These are phyloP conservation scores for Podaxis sp. DNA, from an alignment of 768 basidiomycete species.

Conservation along the genomic window DNA sequence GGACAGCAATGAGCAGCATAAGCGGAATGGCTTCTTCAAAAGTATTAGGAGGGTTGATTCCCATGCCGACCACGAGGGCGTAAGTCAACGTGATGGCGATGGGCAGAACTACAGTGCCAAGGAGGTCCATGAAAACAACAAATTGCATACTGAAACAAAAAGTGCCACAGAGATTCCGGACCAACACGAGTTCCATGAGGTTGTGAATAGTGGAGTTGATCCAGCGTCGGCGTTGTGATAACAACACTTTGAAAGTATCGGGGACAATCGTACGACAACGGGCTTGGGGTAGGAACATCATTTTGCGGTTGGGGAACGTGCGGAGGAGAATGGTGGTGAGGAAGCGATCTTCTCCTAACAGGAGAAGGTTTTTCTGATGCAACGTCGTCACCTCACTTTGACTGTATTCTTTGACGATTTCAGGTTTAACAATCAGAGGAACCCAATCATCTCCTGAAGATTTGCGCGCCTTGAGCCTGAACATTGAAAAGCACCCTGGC, in stretches of 20 bases:
- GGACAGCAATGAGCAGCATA: conserved; percentile 82
- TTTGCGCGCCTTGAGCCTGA: conserved; percentile 92
- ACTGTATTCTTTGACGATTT: conserved; percentile 96
- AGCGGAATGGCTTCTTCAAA: conserved; percentile 96
- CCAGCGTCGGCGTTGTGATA: conserved; percentile 98
- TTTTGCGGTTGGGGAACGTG: conserved; percentile 97
- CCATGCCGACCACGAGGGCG: conserved; percentile 79
- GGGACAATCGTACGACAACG: conserved; percentile 94
- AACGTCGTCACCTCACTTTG: conserved; percentile 91
- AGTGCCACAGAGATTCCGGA: conserved; percentile 95
- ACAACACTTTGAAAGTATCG: conserved; percentile 88
- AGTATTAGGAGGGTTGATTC: conserved; percentile 73
- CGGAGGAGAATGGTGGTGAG: conserved; percentile 94
- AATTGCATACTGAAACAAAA: conserved; percentile 99
- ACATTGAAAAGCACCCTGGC: conserved; percentile 99
- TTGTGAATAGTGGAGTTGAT: conserved; percentile 99
- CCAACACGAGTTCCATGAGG: conserved; percentile 97
- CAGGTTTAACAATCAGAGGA: conserved; percentile 93
- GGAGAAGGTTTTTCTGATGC: conserved; percentile 95
- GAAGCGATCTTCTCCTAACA: conserved; percentile 99
- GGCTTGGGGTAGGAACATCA: conserved; percentile 99
- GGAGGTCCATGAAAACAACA: conserved; percentile 95
- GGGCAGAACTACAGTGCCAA: conserved; percentile 90
- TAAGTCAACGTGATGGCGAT: conserved; percentile 93
- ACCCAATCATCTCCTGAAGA: conserved; percentile 93